Evolutionary conservation across 2,329 filamentous ascomycete species (phyloP).

Genomic region (Mycosphaerella sp.): DNA sequence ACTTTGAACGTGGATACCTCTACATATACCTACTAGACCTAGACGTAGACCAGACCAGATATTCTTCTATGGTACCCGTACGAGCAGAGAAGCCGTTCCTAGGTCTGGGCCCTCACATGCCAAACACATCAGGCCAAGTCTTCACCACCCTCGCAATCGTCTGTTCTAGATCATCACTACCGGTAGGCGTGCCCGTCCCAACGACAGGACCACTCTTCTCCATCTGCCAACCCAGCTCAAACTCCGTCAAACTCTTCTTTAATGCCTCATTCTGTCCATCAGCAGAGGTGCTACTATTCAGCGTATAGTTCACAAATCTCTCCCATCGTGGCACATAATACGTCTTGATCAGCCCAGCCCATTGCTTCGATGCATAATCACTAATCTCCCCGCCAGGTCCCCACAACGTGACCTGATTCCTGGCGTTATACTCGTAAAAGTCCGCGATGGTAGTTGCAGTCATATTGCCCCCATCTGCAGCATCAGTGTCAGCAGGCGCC

Average conservation of each 20-base stretch:
- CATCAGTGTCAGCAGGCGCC: conserved; percentile 16
- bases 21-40: too few relatives aligned
- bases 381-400: conserved; percentile 44
- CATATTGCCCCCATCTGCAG: not conserved
- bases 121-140: conserved; percentile 19
- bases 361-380: conserved; percentile 48
- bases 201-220: conserved; percentile 11
- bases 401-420: conserved; percentile 50
- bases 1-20: too few relatives aligned
- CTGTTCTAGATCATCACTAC: conserved; percentile 3
- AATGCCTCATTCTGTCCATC: conserved; percentile 18
- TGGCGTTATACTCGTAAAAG: conserved; percentile 44
- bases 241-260: conserved; percentile 11
- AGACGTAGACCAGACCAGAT: too few relatives aligned
- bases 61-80: too few relatives aligned
- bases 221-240: conserved; percentile 23
- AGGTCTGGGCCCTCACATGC: not conserved
- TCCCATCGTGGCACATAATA: conserved; percentile 47
- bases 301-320: conserved; percentile 41
- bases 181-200: conserved; percentile 7
- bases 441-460: conserved; percentile 26
- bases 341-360: conserved; percentile 43
- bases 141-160: conserved; percentile 14
- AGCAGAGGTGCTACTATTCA: conserved; percentile 12
- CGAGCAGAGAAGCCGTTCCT: too few relatives aligned